phyloP scores from a whole-genome alignment of 192 early-diverging fungal genomes.

The Umbelopsis ramanniana region DNA sequence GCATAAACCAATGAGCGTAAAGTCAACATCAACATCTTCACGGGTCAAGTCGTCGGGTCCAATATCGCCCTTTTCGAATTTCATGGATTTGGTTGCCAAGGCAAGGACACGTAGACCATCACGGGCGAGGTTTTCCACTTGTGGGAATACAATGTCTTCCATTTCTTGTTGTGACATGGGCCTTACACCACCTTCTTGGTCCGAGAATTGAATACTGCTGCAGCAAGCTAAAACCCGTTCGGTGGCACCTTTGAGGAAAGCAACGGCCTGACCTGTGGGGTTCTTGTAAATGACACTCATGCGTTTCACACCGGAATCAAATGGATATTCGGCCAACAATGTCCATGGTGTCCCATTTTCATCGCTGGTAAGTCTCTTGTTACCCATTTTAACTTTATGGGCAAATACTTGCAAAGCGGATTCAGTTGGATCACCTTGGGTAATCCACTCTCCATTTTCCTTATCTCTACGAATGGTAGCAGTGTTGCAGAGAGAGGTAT shows the following conservation, averaged over 20 bases:
- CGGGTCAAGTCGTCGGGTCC: slow-evolving; percentile 45
- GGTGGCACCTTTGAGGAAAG: slow-evolving; percentile 90
- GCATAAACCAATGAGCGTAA: slow-evolving; percentile 86
- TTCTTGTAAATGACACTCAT: slow-evolving; percentile 83
- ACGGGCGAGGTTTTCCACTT: slow-evolving; percentile 74
- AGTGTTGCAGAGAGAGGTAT: slow-evolving; percentile 85
- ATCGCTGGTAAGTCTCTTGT: slow-evolving; percentile 60
- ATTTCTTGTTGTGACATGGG: slow-evolving; percentile 42
- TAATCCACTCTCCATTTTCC: slow-evolving; percentile 65
- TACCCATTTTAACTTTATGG: slow-evolving; percentile 76
- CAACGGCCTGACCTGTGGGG: slow-evolving; percentile 46
- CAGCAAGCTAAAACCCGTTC: slow-evolving; percentile 86
- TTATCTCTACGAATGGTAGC: slow-evolving; percentile 63
- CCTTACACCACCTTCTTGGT: slow-evolving; percentile 23
- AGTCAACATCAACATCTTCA: slow-evolving; percentile 68
- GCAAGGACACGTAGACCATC: slow-evolving; percentile 85
- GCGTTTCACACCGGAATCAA: slow-evolving; percentile 82
- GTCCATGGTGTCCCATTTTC: slow-evolving; percentile 48
- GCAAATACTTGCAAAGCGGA: slow-evolving; percentile 88
- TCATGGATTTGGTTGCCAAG: slow-evolving; percentile 69
- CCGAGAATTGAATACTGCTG: slow-evolving; percentile 50
- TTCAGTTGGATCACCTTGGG: slow-evolving; percentile 92
- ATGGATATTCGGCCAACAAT: slow-evolving; percentile 67
- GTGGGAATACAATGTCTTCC: slow-evolving; percentile 54
- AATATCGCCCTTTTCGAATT: slow-evolving; percentile 28